phyloP scores from a whole-genome alignment of 2,329 filamentous ascomycete species.

The Aspergillus phoenicis region DNA sequence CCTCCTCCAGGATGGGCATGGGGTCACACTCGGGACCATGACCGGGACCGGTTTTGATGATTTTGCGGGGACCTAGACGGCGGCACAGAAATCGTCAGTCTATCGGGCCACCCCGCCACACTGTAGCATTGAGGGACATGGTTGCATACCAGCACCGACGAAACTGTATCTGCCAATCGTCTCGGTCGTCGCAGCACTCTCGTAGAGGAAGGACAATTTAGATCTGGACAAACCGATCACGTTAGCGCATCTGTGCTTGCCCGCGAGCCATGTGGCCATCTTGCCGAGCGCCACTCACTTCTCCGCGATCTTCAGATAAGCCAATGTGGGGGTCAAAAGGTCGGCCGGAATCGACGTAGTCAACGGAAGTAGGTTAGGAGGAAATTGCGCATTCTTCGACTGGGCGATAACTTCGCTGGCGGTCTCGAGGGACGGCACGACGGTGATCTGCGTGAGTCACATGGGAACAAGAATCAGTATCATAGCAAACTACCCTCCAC shows the following conservation, averaged over 20 bases:
- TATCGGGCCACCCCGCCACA: neutral
- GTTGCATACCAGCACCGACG: constrained; percentile 69
- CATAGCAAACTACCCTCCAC: neutral
- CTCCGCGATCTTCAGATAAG: constrained; percentile 86
- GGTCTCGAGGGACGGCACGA: constrained; percentile 65
- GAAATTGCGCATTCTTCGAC: constrained; percentile 54
- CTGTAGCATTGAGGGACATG: neutral
- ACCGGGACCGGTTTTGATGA: constrained; percentile 83
- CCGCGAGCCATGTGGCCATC: constrained; percentile 6
- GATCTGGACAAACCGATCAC: constrained; percentile 46
- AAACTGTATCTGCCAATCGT: constrained; percentile 95
- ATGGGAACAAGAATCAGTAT: constrained; percentile 13
- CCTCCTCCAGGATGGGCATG: constrained; percentile 76
- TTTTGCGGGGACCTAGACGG: constrained; percentile 64
- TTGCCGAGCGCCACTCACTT: constrained; percentile 55
- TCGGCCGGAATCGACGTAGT: constrained; percentile 87
- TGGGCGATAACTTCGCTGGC: constrained; percentile 59
- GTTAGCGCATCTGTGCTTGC: constrained; percentile 17
- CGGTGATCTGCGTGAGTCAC: constrained; percentile 44
- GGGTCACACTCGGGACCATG: constrained; percentile 85
- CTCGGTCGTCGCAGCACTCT: constrained; percentile 89
- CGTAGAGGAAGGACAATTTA: constrained; percentile 89
- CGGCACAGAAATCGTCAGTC: constrained; percentile 3
- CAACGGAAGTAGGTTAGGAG: constrained; percentile 78
- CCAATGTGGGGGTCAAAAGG: constrained; percentile 89